Evolutionary conservation across 1,284 basidiomycete genomes (phyloP), one percentile per base, ranked within the genome.

Genomic region (Farysia itapuensis): DNA sequence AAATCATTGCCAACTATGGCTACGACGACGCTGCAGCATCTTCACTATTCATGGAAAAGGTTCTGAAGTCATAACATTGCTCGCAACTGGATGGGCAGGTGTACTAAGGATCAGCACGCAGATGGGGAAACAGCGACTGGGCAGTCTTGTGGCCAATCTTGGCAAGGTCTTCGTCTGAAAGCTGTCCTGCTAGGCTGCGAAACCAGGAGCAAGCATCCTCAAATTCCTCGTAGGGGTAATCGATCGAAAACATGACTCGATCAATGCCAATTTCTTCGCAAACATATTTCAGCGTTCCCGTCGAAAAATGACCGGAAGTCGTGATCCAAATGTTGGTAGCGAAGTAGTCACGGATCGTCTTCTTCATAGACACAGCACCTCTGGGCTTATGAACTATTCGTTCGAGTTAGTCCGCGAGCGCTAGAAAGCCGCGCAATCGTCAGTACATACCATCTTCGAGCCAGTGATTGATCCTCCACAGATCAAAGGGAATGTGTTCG

Each of bases 391-490:
- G 67, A 2, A 70, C 67, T 61, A 28, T 28, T 28, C 26, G 26
- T 9, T 28, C 26, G 9, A 11, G n/a, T 11, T 28, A 9, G n/a
- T n/a, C 9, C 11, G n/a, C 11, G 11, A 28, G 9, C 26, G 9
- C 26, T 9, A n/a, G 11, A 28, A 11, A 11, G 11, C 26, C 9
- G 26, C 9, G 26, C 26, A 28, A 28, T 33, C 18, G 31, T 4
- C 11, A 15, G 12, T 13, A 51, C 48, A 47, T 37, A 58, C 54
- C 54, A 46, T 74, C 71, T 49, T 75, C 67, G 41, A 72, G 67
- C 73, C 73, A 75, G 64, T 74, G 72, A 56, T 76, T 66, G 63
- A 74, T 74, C 20, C 74, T 53, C 74, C 72, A 74, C 37, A 76
- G 53, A 49, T 76, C 74, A 20, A 74, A 70, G 8, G 72, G 71